These are phyloP conservation scores for Grigorovia transvaalensis DNA, from an alignment of 805 yeast species.

Conservation along the genomic window DNA sequence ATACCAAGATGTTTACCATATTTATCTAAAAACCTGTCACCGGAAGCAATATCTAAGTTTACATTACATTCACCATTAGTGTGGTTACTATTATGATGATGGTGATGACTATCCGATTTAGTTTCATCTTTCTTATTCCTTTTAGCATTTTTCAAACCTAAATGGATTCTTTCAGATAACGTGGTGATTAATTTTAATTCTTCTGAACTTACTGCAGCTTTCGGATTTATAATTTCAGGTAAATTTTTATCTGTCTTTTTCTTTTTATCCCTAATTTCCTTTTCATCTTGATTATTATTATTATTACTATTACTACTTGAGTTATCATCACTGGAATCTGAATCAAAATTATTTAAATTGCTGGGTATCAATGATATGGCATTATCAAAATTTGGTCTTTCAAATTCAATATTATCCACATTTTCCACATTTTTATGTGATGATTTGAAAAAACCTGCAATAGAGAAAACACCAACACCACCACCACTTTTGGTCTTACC, in stretches of 20 bases:
- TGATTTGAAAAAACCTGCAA: constrained; percentile 17
- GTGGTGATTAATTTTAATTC: constrained; percentile 41
- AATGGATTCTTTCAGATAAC: constrained; percentile 39
- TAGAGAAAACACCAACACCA: constrained; percentile 11
- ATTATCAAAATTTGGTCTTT: constrained; percentile 4
- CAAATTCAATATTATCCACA: background rate
- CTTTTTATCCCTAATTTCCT: background rate
- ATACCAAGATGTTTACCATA: constrained; percentile 45
- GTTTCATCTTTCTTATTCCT: background rate
- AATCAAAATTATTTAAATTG: constrained; percentile 3
- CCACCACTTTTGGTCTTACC: background rate
- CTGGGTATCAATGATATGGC: constrained; percentile 9
- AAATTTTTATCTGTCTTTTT: constrained; percentile 2
- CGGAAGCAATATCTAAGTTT: background rate
- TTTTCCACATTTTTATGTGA: constrained; percentile 4
- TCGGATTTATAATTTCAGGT: constrained; percentile 18
- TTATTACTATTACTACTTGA: background rate
- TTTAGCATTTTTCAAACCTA: constrained; percentile 27
- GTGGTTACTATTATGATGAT: background rate
- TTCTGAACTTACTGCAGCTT: constrained; percentile 41
- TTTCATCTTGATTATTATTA: constrained; percentile 1
- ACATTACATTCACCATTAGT: background rate
- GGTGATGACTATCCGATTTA: no score
- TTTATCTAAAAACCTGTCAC: constrained; percentile 27
- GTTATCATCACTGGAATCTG: background rate